Evolutionary conservation across 108 stramenopile species (phyloP).

Genomic region (Seminavis robusta): DNA sequence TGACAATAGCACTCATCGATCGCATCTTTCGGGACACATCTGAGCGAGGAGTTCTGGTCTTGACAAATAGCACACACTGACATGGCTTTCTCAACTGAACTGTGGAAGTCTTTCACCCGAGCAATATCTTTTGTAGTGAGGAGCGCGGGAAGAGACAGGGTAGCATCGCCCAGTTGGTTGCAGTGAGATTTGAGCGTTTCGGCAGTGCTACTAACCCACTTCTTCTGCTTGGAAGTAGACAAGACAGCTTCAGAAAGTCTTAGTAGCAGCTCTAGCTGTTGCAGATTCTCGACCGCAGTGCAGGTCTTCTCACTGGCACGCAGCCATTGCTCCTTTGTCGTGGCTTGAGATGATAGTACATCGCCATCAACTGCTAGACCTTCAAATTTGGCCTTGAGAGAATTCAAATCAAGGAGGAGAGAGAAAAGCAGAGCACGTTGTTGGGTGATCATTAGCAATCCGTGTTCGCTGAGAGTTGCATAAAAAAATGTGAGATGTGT

Average conservation of each 20-base stretch:
- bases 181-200: no score
- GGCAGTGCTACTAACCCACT: neutral
- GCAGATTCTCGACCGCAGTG: neutral
- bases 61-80: no score
- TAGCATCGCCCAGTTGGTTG: no score
- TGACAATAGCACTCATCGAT: neutral
- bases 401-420: neutral
- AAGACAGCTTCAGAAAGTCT: neutral
- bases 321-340: no score
- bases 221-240: neutral
- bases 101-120: no score
- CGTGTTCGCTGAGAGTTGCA: neutral
- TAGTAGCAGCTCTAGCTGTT: constrained; percentile 1
- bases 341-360: no score
- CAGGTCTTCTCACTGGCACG: neutral
- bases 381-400: neutral
- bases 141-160: no score
- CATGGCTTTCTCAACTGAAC: no score
- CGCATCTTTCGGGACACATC: neutral
- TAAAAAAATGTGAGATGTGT: neutral
- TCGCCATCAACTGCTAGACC: neutral
- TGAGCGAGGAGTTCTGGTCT: neutral
- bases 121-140: no score
- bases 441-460: constrained; percentile 25
- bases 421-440: constrained; percentile 12